These are phyloP conservation scores for Umbilicus rupestris DNA, from an alignment of 164 flowering plant species.

Conservation along the genomic window DNA sequence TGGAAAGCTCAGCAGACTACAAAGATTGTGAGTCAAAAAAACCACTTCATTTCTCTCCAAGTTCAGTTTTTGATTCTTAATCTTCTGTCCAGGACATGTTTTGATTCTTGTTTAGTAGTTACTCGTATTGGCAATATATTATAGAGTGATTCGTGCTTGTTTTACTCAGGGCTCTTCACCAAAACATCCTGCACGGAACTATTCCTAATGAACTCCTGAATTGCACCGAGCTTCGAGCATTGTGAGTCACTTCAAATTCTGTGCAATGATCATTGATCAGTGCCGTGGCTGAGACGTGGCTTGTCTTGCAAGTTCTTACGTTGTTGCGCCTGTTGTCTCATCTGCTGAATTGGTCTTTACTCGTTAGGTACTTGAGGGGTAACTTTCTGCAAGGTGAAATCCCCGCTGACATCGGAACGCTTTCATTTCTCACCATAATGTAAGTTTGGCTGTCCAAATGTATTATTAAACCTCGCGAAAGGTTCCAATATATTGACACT, in stretches of 20 bases:
- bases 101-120: no score
- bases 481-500: not conserved
- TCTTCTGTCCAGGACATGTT: no score
- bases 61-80: not conserved
- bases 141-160: no score
- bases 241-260: conserved; percentile 43
- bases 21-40: conserved; percentile 60
- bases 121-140: no score
- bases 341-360: not conserved
- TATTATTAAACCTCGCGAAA: not conserved
- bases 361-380: conserved; percentile 81
- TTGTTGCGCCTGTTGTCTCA: not conserved
- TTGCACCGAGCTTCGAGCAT: conserved; percentile 71
- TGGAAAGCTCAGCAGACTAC: conserved; percentile 69
- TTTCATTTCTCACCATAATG: conserved; percentile 62
- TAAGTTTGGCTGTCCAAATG: conserved; percentile 20
- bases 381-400: conserved; percentile 94
- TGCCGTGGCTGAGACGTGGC: not conserved
- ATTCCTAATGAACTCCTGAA: conserved; percentile 75
- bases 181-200: conserved; percentile 74
- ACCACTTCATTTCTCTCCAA: not conserved
- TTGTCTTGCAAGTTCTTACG: not conserved
- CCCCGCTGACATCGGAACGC: conserved; percentile 76
- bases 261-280: not conserved
- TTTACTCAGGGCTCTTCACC: conserved; percentile 72